Evolutionary conservation across 208 protist species (phyloP), one percentile per base, ranked within the genome.

Genomic region (Wallacemonas sp.): DNA sequence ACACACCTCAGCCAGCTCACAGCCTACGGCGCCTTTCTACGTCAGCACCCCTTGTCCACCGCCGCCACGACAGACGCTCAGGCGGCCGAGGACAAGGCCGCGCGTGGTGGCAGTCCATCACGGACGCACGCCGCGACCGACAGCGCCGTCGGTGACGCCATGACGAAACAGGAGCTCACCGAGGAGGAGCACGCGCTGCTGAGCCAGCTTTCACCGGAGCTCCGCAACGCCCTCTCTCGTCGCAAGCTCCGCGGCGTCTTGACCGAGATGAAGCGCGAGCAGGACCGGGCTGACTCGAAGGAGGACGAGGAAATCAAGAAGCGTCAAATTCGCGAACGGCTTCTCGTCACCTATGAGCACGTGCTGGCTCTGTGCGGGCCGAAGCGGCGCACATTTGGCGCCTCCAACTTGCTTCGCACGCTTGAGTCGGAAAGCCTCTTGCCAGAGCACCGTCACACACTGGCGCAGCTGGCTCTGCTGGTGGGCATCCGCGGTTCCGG

Each of bases 311-410:
- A 67, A n/a, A 84, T 92, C 26, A 77, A 71, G 11, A 72, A 66
- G 55, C 71, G 61, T 39, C 88, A 91, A 72, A 66, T 79, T 39
- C 62, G 65, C n/a, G 91, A 96, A 64, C 79, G 81, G 2, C 32
- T 93, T 23, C 54, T 93, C 18, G 72, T 61, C 26, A 84, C 77
- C 23, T 96, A 92, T 63, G 86, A 91, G 65, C 84, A 90, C 55
- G 57, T 94, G 7, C 80, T 87, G 32, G 71, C 79, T 10, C 46
- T 94, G 0, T 85, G 87, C 32, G 82, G 82, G 14, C 62, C 46
- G 22, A 86, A 65, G 20, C 70, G 63, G 31, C 68, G 26, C n/a
- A 52, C 28, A 18, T 83, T 62, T 41, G 76, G 75, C 33, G 74
- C 83, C 2, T 32, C 28, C 22, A n/a, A 74, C 28, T 61, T 93